These are phyloP conservation scores for Ambrosiella xylebori DNA, from an alignment of 2,329 filamentous ascomycete genomes.

Conservation along the genomic window DNA sequence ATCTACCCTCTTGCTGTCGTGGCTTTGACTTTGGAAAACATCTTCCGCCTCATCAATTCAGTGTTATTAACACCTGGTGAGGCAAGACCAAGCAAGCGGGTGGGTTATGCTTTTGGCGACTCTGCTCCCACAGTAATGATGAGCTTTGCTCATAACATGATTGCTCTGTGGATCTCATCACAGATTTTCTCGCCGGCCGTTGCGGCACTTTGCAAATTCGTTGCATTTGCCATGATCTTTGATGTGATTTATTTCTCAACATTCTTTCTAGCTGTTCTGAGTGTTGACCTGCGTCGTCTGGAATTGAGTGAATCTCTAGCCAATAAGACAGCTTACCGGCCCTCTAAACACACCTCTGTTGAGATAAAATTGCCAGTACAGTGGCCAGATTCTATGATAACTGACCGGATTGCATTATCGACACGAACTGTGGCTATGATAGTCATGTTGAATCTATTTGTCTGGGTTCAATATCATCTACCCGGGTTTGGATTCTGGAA, in stretches of 20 bases:
- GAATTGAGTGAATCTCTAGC: conserved; percentile 58
- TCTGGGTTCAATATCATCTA: conserved; percentile 64
- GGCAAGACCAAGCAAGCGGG: conserved; percentile 48
- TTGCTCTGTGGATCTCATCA: conserved; percentile 49
- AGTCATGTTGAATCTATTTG: conserved; percentile 53
- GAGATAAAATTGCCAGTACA: conserved; percentile 2
- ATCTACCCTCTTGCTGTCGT: conserved; percentile 64
- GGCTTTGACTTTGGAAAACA: conserved; percentile 61
- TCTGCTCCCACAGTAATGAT: conserved; percentile 53
- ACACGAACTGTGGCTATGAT: conserved; percentile 60
- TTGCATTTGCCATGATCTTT: conserved; percentile 55
- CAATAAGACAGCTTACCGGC: conserved; percentile 21
- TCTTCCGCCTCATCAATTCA: conserved; percentile 61
- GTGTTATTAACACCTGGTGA: conserved; percentile 56
- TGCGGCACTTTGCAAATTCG: conserved; percentile 59
- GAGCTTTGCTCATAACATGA: conserved; percentile 50
- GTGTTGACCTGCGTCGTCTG: conserved; percentile 58
- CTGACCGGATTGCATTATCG: conserved; percentile 48
- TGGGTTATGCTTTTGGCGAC: conserved; percentile 57
- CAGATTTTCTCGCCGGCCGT: conserved; percentile 52
- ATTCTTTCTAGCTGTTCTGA: conserved; percentile 64
- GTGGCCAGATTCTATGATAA: conserved; percentile 45
- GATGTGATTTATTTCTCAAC: conserved; percentile 66
- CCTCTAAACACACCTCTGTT: conserved; percentile 16
- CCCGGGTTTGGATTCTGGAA: conserved; percentile 29